A percentile compares a stretch with the other conserved stretches of the same genome.
Evolutionary conservation across 257 asterid species (phyloP).

Genomic region (Solanum piurae): DNA sequence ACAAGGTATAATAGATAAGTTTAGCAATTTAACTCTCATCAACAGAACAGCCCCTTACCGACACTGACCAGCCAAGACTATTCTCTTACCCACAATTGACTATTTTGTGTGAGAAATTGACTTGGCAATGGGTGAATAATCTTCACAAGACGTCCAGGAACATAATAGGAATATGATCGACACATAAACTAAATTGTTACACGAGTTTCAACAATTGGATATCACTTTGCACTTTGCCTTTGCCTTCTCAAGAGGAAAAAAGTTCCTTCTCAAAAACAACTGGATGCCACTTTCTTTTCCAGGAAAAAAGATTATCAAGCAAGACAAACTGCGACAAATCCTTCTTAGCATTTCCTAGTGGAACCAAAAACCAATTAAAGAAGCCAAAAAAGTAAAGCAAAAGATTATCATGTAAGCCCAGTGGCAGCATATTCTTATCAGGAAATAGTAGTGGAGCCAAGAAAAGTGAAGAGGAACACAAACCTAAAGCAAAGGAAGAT

Average conservation of each 20-base stretch:
- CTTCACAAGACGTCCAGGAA: background rate
- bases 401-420: background rate
- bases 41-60: background rate
- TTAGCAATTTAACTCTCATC: background rate
- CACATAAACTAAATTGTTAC: background rate
- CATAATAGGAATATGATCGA: background rate
- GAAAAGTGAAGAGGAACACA: background rate
- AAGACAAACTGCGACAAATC: background rate
- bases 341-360: background rate
- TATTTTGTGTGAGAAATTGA: background rate
- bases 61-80: background rate
- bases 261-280: background rate
- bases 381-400: background rate
- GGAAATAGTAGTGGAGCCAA: background rate
- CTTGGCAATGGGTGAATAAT: background rate
- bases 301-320: background rate
- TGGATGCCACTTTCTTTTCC: background rate
- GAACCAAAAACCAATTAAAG: background rate
- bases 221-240: background rate
- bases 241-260: background rate
- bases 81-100: background rate
- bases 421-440: background rate
- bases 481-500: background rate
- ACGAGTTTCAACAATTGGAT: background rate
- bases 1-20: background rate